A percentile compares a stretch with the other conserved stretches of the same genome.
These are phyloP conservation scores for Curvularia spicifera DNA, from an alignment of 2,329 filamentous ascomycete genomes.

Conservation along the genomic window DNA sequence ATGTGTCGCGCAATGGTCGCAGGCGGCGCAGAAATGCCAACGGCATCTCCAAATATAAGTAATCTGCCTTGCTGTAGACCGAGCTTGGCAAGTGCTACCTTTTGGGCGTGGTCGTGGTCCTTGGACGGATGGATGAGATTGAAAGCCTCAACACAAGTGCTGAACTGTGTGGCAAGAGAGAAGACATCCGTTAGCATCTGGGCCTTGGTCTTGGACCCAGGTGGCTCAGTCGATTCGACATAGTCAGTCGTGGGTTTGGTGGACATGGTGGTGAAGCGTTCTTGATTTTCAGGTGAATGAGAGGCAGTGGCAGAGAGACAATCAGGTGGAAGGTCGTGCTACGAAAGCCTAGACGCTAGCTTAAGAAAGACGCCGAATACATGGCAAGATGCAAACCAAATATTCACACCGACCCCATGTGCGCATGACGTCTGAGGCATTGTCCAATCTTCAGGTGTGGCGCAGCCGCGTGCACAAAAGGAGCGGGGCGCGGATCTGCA, in stretches of 20 bases:
- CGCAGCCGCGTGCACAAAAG: conserved; percentile 32
- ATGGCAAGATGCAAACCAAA: conserved; percentile 17
- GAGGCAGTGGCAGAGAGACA: background rate
- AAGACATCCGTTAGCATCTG: conserved; percentile 50
- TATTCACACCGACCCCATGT: conserved; percentile 22
- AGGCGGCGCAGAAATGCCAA: conserved; percentile 55
- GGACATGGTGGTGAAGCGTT: conserved; percentile 33
- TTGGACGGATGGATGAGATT: conserved; percentile 54
- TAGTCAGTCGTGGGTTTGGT: conserved; percentile 25
- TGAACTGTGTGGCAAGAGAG: conserved; percentile 55
- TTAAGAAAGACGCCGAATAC: background rate
- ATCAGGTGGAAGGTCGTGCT: background rate
- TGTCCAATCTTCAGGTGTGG: conserved; percentile 30
- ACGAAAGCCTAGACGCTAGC: conserved; percentile 1
- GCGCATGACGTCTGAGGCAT: conserved; percentile 41
- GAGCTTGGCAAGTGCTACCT: conserved; percentile 52
- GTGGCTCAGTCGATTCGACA: conserved; percentile 25
- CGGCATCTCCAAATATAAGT: conserved; percentile 57
- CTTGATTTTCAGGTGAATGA: background rate
- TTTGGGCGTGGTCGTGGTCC: conserved; percentile 53
- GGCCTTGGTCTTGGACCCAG: conserved; percentile 34
- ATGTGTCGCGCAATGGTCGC: conserved; percentile 52
- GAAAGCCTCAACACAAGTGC: conserved; percentile 57
- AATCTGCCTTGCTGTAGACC: conserved; percentile 57
- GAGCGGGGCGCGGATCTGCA: conserved; percentile 34